phyloP scores from a whole-genome alignment of 73 alveolate species.

The Stentor roeselii region DNA sequence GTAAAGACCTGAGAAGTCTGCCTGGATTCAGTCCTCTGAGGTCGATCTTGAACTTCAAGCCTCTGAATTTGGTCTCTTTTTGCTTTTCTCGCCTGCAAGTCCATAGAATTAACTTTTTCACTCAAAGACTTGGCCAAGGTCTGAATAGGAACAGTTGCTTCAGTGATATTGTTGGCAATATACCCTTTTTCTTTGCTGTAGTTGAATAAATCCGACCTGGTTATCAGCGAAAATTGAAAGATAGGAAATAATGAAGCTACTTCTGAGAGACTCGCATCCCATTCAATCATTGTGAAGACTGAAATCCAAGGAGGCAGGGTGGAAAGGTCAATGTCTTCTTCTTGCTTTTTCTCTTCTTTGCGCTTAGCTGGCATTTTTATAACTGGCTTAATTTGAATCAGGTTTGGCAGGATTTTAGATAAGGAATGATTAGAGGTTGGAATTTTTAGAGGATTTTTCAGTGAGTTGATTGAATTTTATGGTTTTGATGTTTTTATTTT shows the following conservation, averaged over 20 bases:
- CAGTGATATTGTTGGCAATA: not conserved
- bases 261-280: slow-evolving; percentile 14
- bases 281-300: not conserved
- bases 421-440: too few relatives aligned
- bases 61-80: not conserved
- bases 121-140: not conserved
- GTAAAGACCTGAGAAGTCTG: not conserved
- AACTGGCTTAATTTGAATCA: too few relatives aligned
- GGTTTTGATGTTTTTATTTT: too few relatives aligned
- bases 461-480: too few relatives aligned
- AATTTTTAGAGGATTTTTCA: too few relatives aligned
- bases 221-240: not conserved
- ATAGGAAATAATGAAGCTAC: not conserved
- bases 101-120: not conserved
- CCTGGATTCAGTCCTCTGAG: not conserved
- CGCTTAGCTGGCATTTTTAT: not conserved
- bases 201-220: not conserved
- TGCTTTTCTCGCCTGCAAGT: not conserved
- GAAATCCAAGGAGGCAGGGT: slow-evolving; percentile 25
- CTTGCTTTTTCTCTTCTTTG: slow-evolving; percentile 27
- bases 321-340: slow-evolving; percentile 6
- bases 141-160: not conserved
- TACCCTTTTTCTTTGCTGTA: slow-evolving; percentile 11
- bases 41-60: not conserved
- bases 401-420: too few relatives aligned